Percentiles rank a stretch among this genome's conserved stretches.
phyloP scores from a whole-genome alignment of 306 rosid species.

The Lathyrus oleraceus region DNA sequence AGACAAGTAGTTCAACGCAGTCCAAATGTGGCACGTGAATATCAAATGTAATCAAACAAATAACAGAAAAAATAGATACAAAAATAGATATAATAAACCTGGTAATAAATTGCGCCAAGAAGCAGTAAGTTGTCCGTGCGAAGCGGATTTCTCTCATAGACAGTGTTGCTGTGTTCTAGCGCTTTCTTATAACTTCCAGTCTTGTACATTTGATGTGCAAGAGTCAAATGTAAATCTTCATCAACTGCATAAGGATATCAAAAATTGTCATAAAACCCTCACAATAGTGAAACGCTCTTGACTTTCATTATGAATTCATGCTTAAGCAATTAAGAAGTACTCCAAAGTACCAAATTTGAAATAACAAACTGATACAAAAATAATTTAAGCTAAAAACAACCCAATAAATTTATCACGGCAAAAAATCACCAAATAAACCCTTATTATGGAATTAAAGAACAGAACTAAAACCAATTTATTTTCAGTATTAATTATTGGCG shows the following conservation, averaged over 20 bases:
- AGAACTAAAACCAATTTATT: background rate
- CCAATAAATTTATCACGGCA: background rate
- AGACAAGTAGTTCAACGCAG: background rate
- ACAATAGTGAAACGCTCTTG: background rate
- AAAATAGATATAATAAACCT: conserved; percentile 51
- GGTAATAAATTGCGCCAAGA: conserved; percentile 92
- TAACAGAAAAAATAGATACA: conserved; percentile 8
- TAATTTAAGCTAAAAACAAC: background rate
- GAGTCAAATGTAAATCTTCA: conserved; percentile 76
- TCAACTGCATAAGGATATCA: conserved; percentile 59
- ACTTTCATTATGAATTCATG: background rate
- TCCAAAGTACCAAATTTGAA: background rate
- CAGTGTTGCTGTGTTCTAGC: conserved; percentile 73
- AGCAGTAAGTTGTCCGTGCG: conserved; percentile 94
- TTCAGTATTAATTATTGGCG: background rate
- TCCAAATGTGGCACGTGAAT: background rate
- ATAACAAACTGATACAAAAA: background rate
- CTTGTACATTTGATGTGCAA: conserved; percentile 94
- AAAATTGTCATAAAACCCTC: background rate
- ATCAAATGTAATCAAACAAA: conserved; percentile 5
- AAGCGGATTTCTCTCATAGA: conserved; percentile 78
- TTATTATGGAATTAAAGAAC: conserved; percentile 22
- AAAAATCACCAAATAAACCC: conserved; percentile 28
- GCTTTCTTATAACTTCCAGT: conserved; percentile 86
- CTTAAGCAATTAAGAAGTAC: background rate